Percentiles rank a stretch among this genome's conserved stretches.
Conservation (phyloP, 2,329 filamentous ascomycete species). For the Beauveria sp. region DNA sequence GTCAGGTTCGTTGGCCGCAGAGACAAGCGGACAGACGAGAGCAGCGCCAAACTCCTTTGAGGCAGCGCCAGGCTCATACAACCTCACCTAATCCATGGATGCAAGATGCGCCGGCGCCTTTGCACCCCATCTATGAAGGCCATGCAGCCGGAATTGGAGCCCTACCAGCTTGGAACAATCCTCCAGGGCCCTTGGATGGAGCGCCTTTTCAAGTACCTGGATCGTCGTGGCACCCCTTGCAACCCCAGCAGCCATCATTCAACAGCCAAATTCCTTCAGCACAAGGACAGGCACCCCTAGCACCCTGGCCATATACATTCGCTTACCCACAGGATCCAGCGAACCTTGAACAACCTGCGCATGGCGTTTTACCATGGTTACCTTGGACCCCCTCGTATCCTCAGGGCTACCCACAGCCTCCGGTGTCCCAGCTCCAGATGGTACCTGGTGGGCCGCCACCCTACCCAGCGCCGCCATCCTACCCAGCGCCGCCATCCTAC, state of each 20-base stretch:
- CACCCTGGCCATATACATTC: neutral
- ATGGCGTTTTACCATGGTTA: neutral
- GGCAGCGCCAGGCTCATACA: neutral
- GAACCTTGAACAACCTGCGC: neutral
- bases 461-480: neutral
- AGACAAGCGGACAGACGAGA: neutral
- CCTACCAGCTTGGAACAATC: neutral
- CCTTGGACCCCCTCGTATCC: neutral
- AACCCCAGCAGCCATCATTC: neutral
- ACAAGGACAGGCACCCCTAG: neutral
- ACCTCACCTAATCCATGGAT: neutral
- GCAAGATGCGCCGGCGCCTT: neutral
- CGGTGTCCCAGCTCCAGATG: neutral
- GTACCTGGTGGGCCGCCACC: neutral
- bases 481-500: too few relatives aligned
- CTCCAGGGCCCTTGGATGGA: neutral
- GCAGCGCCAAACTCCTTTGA: neutral
- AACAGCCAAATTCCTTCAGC: neutral
- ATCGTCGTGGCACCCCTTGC: neutral
- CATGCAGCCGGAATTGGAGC: neutral
- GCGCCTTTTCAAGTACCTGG: neutral
- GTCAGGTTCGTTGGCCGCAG: neutral
- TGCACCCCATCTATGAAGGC: neutral
- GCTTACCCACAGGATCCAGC: neutral
- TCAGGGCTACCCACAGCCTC: neutral